phyloP scores from a whole-genome alignment of 1,139 yeast species.

The Nakaseomyces sp. region DNA sequence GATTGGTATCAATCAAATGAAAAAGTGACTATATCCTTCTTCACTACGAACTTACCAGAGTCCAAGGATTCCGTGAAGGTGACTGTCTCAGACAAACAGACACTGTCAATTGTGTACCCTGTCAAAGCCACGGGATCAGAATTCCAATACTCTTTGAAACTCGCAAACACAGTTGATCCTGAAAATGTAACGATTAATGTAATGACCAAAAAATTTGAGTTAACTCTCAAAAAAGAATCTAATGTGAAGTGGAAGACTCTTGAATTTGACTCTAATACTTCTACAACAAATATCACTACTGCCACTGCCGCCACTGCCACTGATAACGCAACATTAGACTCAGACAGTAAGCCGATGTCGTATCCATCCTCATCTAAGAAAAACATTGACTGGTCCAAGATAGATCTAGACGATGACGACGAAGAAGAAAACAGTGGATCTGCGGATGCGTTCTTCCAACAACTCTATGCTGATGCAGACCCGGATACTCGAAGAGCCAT shows the following conservation, averaged over 20 bases:
- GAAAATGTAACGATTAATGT: slow-evolving; percentile 42
- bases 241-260: slow-evolving; percentile 35
- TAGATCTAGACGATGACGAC: slow-evolving; percentile 45
- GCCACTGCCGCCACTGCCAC: no score
- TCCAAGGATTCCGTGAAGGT: slow-evolving; percentile 19
- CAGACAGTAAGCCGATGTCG: slow-evolving; percentile 17
- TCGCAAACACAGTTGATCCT: slow-evolving; percentile 45
- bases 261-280: slow-evolving; percentile 19
- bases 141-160: slow-evolving; percentile 36
- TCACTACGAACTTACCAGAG: slow-evolving; percentile 55
- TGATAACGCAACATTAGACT: no score
- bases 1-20: slow-evolving; percentile 74
- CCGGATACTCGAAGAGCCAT: slow-evolving; percentile 87
- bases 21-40: slow-evolving; percentile 58
- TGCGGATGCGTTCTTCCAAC: slow-evolving; percentile 66
- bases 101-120: slow-evolving; percentile 17
- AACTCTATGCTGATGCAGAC: slow-evolving; percentile 69
- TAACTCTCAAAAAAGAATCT: slow-evolving; percentile 35
- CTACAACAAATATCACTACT: slow-evolving; percentile 10
- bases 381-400: slow-evolving; percentile 64
- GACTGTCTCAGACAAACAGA: slow-evolving; percentile 28
- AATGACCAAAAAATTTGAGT: slow-evolving; percentile 68
- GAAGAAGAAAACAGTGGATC: slow-evolving; percentile 35
- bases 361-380: slow-evolving; percentile 60
- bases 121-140: slow-evolving; percentile 31